Conservation (phyloP, 257 asterid species). For the Ocimum tenuiflorum region DNA sequence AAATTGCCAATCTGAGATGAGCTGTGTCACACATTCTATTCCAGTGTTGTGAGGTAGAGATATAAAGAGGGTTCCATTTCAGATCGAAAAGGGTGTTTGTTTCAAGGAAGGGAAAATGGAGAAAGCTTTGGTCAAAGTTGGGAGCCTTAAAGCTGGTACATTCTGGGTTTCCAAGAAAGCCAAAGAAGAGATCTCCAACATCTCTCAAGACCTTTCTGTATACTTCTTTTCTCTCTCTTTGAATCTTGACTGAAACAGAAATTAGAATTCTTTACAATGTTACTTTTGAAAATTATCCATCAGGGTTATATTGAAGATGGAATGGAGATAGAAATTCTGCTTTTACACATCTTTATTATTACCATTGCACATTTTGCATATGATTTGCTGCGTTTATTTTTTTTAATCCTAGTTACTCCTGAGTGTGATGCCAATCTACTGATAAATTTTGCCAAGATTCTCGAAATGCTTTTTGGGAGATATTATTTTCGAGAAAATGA, state of each 20-base stretch:
- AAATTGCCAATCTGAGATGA: conserved; percentile 30
- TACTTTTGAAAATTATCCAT: neutral
- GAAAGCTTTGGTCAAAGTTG: conserved; percentile 78
- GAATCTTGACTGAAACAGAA: neutral
- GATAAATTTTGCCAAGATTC: neutral
- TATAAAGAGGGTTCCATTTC: neutral
- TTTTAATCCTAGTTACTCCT: neutral
- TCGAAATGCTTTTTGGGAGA: neutral
- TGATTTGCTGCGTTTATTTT: no score
- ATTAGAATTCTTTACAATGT: neutral
- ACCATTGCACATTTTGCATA: neutral
- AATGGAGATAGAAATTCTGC: no score
- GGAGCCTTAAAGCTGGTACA: conserved; percentile 73
- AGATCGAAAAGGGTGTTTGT: neutral
- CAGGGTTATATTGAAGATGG: no score
- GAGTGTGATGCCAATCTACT: conserved; percentile 3
- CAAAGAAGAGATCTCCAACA: conserved; percentile 85
- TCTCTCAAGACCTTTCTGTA: conserved; percentile 81
- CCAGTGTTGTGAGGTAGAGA: conserved; percentile 5
- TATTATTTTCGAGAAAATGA: neutral
- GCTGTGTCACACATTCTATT: conserved; percentile 30
- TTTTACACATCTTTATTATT: neutral
- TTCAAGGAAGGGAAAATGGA: conserved; percentile 42
- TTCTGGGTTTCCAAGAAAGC: conserved; percentile 94
- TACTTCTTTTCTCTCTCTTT: neutral